phyloP scores from a whole-genome alignment of 2,329 filamentous ascomycete species.

The Aureobasidium subglaciale region DNA sequence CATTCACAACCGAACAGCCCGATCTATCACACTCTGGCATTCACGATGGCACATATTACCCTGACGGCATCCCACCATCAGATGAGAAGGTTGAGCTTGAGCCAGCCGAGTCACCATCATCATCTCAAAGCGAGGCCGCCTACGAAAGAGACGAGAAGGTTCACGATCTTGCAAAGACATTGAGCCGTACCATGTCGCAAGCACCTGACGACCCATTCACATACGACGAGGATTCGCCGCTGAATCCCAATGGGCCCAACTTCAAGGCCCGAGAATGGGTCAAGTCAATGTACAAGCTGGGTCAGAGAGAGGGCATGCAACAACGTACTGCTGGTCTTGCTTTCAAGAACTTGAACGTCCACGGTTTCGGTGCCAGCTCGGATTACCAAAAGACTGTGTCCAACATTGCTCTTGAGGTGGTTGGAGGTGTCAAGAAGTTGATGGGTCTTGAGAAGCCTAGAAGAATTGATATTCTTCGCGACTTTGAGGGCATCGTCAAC shows the following conservation, averaged over 20 bases:
- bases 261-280: conserved; percentile 44
- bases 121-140: conserved; percentile 4
- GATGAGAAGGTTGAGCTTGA: conserved; percentile 14
- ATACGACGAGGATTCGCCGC: conserved; percentile 31
- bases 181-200: conserved; percentile 14
- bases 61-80: conserved; percentile 17
- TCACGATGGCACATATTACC: conserved; percentile 18
- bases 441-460: conserved; percentile 24
- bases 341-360: conserved; percentile 41
- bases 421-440: conserved; percentile 32
- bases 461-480: conserved; percentile 54
- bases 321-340: conserved; percentile 40
- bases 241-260: conserved; percentile 41
- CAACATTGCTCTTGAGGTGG: conserved; percentile 38
- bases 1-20: neutral
- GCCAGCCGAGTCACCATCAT: conserved; percentile 6
- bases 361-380: conserved; percentile 42
- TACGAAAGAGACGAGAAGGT: conserved; percentile 12
- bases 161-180: neutral
- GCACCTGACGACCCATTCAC: conserved; percentile 32
- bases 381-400: conserved; percentile 47
- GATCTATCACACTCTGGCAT: conserved; percentile 14
- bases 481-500: conserved; percentile 61
- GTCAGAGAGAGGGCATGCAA: conserved; percentile 35
- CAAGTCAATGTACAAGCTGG: conserved; percentile 43